Conservation (phyloP, 2,329 filamentous ascomycete species). For the Fusarium sp. region DNA sequence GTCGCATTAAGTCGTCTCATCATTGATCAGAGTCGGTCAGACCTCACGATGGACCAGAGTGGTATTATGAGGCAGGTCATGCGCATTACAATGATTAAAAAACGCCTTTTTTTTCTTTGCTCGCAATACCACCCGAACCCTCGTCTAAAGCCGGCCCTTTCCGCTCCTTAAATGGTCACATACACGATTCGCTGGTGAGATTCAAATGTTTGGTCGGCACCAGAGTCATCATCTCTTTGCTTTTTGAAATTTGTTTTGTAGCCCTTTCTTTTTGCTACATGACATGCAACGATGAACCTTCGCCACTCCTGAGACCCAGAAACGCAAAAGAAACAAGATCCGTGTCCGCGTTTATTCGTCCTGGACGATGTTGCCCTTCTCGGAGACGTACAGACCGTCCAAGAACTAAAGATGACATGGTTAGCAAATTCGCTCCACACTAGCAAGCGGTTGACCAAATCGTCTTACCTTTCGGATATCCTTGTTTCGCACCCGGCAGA, state of each 20-base stretch:
- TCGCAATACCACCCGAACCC: constrained; percentile 37
- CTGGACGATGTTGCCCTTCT: constrained; percentile 94
- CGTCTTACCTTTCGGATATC: constrained; percentile 95
- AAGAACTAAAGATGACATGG: constrained; percentile 78
- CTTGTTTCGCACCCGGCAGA: constrained; percentile 99
- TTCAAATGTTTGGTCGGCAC: constrained; percentile 41
- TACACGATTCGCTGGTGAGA: constrained; percentile 31
- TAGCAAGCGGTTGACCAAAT: neutral
- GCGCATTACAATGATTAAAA: constrained; percentile 31
- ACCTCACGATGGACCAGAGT: constrained; percentile 23
- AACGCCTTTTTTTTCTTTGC: constrained; percentile 36
- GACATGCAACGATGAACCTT: constrained; percentile 73
- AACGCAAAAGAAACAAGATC: constrained; percentile 68
- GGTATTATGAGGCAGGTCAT: constrained; percentile 29
- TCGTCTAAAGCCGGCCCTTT: constrained; percentile 40
- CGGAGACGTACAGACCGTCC: constrained; percentile 99
- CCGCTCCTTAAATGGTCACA: constrained; percentile 40
- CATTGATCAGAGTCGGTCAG: neutral
- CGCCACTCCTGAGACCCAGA: constrained; percentile 73
- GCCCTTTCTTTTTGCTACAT: constrained; percentile 63
- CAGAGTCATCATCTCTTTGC: constrained; percentile 53
- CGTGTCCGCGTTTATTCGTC: constrained; percentile 69
- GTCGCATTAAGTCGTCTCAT: constrained; percentile 1
- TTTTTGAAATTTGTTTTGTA: constrained; percentile 58
- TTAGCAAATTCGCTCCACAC: constrained; percentile 34